These are phyloP conservation scores for Vinca major DNA, from an alignment of 305 asterid genomes.

Conservation along the genomic window DNA sequence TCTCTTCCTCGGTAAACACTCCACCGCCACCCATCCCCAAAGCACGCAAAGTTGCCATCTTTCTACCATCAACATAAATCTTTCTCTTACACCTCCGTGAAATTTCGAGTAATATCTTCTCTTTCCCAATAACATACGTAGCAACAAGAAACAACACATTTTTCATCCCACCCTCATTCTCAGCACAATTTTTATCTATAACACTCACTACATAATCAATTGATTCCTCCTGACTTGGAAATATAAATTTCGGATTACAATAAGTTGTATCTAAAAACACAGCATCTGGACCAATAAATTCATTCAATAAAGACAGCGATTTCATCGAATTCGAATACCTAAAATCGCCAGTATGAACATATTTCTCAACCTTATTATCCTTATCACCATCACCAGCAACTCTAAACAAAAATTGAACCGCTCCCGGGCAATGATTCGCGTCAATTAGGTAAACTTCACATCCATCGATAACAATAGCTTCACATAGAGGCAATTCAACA, in stretches of 20 bases:
- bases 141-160: conserved; percentile 76
- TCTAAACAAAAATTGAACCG: conserved; percentile 74
- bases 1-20: conserved; percentile 56
- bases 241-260: conserved; percentile 72
- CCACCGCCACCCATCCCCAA: conserved; percentile 55
- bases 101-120: conserved; percentile 76
- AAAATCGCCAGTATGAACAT: conserved; percentile 88
- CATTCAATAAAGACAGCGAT: conserved; percentile 29
- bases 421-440: conserved; percentile 95
- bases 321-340: conserved; percentile 62
- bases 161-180: conserved; percentile 34
- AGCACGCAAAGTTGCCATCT: conserved; percentile 51
- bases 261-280: conserved; percentile 80
- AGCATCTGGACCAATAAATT: conserved; percentile 67
- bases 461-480: conserved; percentile 47
- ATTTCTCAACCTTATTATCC: conserved; percentile 44
- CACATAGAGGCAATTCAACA: conserved; percentile 36
- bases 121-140: conserved; percentile 83
- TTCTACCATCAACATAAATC: conserved; percentile 51
- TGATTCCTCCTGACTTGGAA: conserved; percentile 80
- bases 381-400: conserved; percentile 28
- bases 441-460: conserved; percentile 48
- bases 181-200: conserved; percentile 39
- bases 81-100: conserved; percentile 63
- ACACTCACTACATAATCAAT: conserved; percentile 64